Evolutionary conservation across 1,284 basidiomycete species (phyloP), one percentile per base, ranked within the genome.

Genomic region (Cutaneotrichosporon sp.): DNA sequence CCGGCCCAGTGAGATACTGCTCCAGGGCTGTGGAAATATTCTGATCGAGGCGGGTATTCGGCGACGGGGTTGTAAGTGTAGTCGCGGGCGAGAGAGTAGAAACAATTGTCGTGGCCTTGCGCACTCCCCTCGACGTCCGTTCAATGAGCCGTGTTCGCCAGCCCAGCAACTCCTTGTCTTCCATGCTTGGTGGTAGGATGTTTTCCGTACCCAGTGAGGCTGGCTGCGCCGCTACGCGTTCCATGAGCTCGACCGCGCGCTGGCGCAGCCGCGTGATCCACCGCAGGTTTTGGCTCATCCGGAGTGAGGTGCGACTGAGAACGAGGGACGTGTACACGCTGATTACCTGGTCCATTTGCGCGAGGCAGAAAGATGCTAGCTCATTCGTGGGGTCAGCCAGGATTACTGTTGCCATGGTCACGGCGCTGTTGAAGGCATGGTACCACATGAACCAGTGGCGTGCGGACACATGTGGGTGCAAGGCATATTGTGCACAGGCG

Each of bases 341-440:
- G 33, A 63, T 63, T 2, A 60, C 56, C 37, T 51, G 55, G 34
- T 64, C 57, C 37, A 68, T 59, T 41, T 64, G 61, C 12, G 48
- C 51, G 11, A 64, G 43, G 19, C 60, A 61, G 34, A 63, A 62
- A 5, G 53, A 29, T 11, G 64, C 55, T 5, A 68, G 54, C 9
- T 56, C 51, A 22, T 58, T 63, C 5, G 48, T 52, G 5, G 67
- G 67, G 31, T 61, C 55, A 7, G 55, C 57, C 12, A 68, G 57
- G 33, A 64, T 54, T 17, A 65, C 49, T 12, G 64, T 64, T 10
- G 62, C 63, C 10, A 65, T 52, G 39, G 65, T 67, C 7, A 67
- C 62, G 6, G 65, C 67, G 7, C 59, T 59, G 17, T 63, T 65
- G 46, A 65, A 67, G n/a, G 62, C 55, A 46, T 67, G 65, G 38